Evolutionary conservation across 2,329 filamentous ascomycete genomes (phyloP).

Genomic region (Aspergillus arachidicola): DNA sequence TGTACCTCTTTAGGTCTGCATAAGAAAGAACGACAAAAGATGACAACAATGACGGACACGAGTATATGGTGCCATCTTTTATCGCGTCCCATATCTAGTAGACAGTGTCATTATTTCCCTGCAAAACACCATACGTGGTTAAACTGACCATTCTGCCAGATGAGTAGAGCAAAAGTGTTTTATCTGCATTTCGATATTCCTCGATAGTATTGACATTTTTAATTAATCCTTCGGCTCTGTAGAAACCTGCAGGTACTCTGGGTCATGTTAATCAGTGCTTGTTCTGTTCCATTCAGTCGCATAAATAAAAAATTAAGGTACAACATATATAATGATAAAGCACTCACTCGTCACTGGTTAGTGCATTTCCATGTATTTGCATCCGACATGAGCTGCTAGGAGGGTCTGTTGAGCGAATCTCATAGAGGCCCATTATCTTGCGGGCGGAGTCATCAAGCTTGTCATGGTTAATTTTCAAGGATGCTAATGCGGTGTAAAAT

Average conservation of each 20-base stretch:
- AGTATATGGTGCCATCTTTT: slow-evolving; percentile 93
- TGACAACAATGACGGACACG: slow-evolving; percentile 84
- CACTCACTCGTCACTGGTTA: slow-evolving; percentile 79
- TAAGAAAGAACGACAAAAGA: slow-evolving; percentile 90
- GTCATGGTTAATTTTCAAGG: slow-evolving; percentile 93
- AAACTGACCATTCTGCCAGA: slow-evolving; percentile 72
- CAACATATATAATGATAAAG: slow-evolving; percentile 5
- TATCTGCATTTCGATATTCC: slow-evolving; percentile 84
- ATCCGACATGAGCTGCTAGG: slow-evolving; percentile 81
- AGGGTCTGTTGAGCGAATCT: slow-evolving; percentile 71
- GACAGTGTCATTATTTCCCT: slow-evolving; percentile 14
- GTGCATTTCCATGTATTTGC: slow-evolving; percentile 84
- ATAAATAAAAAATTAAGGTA: too few relatives aligned
- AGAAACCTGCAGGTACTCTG: slow-evolving; percentile 70
- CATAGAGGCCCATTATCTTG: slow-evolving; percentile 83
- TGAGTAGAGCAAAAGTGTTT: slow-evolving; percentile 73
- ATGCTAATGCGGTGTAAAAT: slow-evolving; percentile 91
- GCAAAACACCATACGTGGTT: background rate
- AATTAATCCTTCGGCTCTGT: slow-evolving; percentile 88
- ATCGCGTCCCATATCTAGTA: slow-evolving; percentile 93
- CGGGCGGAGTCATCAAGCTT: slow-evolving; percentile 93
- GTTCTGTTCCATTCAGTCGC: background rate
- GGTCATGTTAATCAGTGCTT: background rate
- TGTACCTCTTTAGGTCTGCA: slow-evolving; percentile 96
- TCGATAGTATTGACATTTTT: slow-evolving; percentile 96